A percentile compares a stretch with the other conserved stretches of the same genome.
Evolutionary conservation across 768 basidiomycete species (phyloP).

Genomic region (Arthromyces matolae): DNA sequence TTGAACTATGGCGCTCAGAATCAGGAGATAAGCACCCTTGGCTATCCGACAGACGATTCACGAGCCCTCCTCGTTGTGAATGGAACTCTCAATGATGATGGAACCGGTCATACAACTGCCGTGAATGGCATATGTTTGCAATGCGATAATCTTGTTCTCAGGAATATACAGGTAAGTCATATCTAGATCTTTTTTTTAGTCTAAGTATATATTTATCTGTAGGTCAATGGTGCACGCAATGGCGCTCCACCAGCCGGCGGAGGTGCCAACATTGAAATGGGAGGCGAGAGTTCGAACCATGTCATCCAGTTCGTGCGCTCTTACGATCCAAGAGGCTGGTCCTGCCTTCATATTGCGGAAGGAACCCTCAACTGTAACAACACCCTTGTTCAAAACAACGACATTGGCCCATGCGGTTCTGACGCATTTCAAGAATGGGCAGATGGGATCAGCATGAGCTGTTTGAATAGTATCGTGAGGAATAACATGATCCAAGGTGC

Average conservation of each 20-base stretch:
- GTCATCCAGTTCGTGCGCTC: slow-evolving; percentile 74
- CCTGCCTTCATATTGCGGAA: slow-evolving; percentile 75
- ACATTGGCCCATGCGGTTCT: slow-evolving; percentile 74
- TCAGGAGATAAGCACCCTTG: slow-evolving; percentile 80
- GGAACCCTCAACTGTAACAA: slow-evolving; percentile 65
- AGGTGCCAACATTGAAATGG: slow-evolving; percentile 84
- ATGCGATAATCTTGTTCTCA: slow-evolving; percentile 58
- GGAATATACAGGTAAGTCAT: slow-evolving; percentile 62
- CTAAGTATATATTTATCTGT: slow-evolving; percentile 5
- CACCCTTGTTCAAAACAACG: slow-evolving; percentile 70
- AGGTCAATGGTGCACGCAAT: slow-evolving; percentile 74
- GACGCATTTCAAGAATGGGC: slow-evolving; percentile 72
- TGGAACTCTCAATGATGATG: slow-evolving; percentile 55
- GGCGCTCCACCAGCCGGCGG: slow-evolving; percentile 51
- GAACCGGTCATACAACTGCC: slow-evolving; percentile 68
- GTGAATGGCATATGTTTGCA: slow-evolving; percentile 60
- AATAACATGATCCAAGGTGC: slow-evolving; percentile 70
- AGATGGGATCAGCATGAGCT: slow-evolving; percentile 76
- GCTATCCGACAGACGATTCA: slow-evolving; percentile 64
- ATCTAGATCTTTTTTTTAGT: background rate
- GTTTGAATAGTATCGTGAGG: slow-evolving; percentile 54
- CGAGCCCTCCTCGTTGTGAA: slow-evolving; percentile 69
- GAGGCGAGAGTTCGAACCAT: slow-evolving; percentile 69
- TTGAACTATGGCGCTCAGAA: slow-evolving; percentile 61
- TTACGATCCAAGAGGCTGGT: slow-evolving; percentile 77